phyloP scores from a whole-genome alignment of 495 filamentous ascomycete genomes.

The Xylaria curta region DNA sequence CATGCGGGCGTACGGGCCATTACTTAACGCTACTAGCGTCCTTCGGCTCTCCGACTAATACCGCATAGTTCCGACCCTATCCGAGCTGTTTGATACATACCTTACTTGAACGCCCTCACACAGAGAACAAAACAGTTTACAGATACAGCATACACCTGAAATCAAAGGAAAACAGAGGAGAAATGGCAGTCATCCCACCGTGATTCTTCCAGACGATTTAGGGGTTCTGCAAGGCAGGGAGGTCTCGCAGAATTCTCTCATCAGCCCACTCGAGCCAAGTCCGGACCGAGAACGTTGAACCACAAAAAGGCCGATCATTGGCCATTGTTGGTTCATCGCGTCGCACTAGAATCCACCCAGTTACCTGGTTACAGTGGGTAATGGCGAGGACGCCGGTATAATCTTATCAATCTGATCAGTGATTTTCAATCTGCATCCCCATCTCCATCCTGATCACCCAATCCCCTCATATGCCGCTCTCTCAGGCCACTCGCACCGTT shows the following conservation, averaged over 20 bases:
- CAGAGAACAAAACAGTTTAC: neutral
- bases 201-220: too few relatives aligned
- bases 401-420: constrained; percentile 53
- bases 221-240: neutral
- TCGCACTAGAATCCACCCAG: constrained; percentile 15
- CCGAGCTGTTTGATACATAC: neutral
- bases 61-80: constrained; percentile 6
- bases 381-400: constrained; percentile 24
- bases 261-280: constrained; percentile 9
- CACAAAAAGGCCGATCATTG: neutral
- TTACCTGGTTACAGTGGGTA: neutral
- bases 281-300: constrained; percentile 7
- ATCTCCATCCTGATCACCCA: constrained; percentile 13
- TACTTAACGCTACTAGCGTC: neutral
- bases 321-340: neutral
- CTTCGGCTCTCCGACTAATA: neutral
- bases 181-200: neutral
- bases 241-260: constrained; percentile 22
- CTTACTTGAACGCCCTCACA: neutral
- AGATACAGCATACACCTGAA: neutral
- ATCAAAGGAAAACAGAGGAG: neutral
- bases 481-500: constrained; percentile 5
- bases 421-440: constrained; percentile 32
- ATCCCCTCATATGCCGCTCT: constrained; percentile 22
- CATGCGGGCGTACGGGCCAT: too few relatives aligned